Percentiles rank a stretch among this genome's conserved stretches.
Conservation (phyloP, 345 rosid genomes). For the Hirschfeldia incana region DNA sequence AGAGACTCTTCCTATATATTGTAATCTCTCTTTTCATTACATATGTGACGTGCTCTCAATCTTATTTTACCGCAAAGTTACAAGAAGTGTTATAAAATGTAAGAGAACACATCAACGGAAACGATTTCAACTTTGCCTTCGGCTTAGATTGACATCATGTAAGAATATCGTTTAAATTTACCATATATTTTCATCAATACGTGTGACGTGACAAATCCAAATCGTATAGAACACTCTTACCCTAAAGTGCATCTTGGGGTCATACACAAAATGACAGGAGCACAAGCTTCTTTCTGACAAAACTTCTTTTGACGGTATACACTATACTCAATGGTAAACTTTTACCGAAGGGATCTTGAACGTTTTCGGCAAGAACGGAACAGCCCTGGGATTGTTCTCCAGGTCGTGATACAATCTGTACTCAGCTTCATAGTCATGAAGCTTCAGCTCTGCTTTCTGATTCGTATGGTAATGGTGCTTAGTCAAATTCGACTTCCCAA, state of each 20-base stretch:
- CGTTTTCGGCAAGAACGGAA: slow-evolving; percentile 67
- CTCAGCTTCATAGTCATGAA: slow-evolving; percentile 90
- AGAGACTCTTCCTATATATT: slow-evolving; percentile 19
- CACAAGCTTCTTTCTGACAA: slow-evolving; percentile 19
- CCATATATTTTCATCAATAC: slow-evolving; percentile 2
- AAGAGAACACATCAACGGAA: slow-evolving; percentile 1
- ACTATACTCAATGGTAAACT: slow-evolving; percentile 53
- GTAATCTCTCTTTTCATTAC: slow-evolving; percentile 1
- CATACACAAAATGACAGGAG: not conserved
- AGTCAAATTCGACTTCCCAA: slow-evolving; percentile 63
- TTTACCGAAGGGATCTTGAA: slow-evolving; percentile 70
- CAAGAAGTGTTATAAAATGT: not conserved
- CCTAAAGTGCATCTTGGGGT: not conserved
- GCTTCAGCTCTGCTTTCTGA: slow-evolving; percentile 74
- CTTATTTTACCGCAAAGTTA: not conserved
- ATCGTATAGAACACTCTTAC: slow-evolving; percentile 5
- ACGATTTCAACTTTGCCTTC: slow-evolving; percentile 9
- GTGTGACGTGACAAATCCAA: slow-evolving; percentile 6
- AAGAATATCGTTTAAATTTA: not conserved
- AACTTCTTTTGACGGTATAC: slow-evolving; percentile 13
- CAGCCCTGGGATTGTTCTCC: slow-evolving; percentile 50
- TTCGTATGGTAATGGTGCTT: slow-evolving; percentile 92
- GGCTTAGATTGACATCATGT: slow-evolving; percentile 13
- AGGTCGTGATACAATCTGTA: slow-evolving; percentile 67
- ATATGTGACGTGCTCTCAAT: not conserved